A percentile compares a stretch with the other conserved stretches of the same genome.
Conservation (phyloP, 2,329 filamentous ascomycete species). For the Bipolaris zeicola region DNA sequence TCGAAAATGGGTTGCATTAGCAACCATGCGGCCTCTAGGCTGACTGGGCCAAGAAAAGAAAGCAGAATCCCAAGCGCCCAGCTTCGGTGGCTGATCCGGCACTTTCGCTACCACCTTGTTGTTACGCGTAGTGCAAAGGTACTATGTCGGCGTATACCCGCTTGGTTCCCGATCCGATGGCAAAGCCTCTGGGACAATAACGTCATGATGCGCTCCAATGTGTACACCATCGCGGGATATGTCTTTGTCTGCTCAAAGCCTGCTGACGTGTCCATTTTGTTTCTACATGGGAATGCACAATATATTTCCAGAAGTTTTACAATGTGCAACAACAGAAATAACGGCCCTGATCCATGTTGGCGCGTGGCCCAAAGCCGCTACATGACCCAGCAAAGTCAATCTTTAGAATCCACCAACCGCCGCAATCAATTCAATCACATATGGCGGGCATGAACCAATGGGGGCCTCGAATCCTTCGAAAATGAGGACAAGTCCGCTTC, state of each 20-base stretch:
- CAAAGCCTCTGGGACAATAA: not conserved
- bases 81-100: slow-evolving; percentile 11
- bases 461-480: not conserved
- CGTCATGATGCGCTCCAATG: not conserved
- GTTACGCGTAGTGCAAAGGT: not conserved
- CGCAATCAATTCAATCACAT: not conserved
- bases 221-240: not conserved
- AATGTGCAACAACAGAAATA: not conserved
- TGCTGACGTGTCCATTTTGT: not conserved
- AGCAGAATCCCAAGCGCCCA: slow-evolving; percentile 6
- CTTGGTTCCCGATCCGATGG: slow-evolving; percentile 5
- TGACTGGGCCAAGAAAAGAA: slow-evolving; percentile 8
- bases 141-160: not conserved
- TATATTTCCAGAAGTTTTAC: not conserved
- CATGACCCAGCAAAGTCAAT: not conserved
- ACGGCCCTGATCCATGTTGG: too few relatives aligned
- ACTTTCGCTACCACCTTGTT: slow-evolving; percentile 9
- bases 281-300: not conserved
- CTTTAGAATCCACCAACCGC: not conserved
- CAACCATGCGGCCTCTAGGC: slow-evolving; percentile 11
- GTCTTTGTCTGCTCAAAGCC: not conserved
- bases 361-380: not conserved
- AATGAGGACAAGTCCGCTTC: not conserved
- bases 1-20: slow-evolving; percentile 16
- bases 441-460: not conserved